Conservation (phyloP, 345 rosid species). For the Populus deltoides region DNA sequence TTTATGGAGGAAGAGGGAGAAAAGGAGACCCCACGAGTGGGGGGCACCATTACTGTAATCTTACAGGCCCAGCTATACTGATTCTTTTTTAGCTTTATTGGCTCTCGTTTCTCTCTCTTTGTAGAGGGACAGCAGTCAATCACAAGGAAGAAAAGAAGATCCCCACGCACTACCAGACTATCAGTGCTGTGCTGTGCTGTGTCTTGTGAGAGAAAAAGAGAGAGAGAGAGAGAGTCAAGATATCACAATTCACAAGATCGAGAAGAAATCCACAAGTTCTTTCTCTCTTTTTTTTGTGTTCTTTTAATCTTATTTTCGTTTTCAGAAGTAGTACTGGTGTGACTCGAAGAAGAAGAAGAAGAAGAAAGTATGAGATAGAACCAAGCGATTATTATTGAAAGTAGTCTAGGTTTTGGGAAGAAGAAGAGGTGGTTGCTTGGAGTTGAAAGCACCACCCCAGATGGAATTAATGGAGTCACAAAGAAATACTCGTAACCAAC, state of each 20-base stretch:
- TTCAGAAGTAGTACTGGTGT: background rate
- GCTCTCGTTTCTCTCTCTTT: constrained; percentile 5
- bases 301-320: background rate
- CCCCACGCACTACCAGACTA: constrained; percentile 35
- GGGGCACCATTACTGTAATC: constrained; percentile 4
- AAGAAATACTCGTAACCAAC: constrained; percentile 14
- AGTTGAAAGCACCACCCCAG: background rate
- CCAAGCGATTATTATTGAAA: background rate
- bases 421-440: background rate
- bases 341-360: constrained; percentile 4
- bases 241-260: background rate
- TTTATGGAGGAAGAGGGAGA: background rate
- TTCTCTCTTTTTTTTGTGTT: background rate
- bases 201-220: too few relatives aligned
- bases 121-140: constrained; percentile 30
- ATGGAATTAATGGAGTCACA: constrained; percentile 33
- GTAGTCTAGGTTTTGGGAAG: background rate
- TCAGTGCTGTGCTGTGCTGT: background rate
- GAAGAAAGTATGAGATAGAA: background rate
- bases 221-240: background rate
- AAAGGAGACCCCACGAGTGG: constrained; percentile 9
- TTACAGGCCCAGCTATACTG: constrained; percentile 13
- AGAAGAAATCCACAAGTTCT: background rate
- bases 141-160: constrained; percentile 28
- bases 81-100: constrained; percentile 15